Evolutionary conservation across 371 early-diverging fungal species (phyloP), one percentile per base, ranked within the genome.

Genomic region (Mucor circinelloides): DNA sequence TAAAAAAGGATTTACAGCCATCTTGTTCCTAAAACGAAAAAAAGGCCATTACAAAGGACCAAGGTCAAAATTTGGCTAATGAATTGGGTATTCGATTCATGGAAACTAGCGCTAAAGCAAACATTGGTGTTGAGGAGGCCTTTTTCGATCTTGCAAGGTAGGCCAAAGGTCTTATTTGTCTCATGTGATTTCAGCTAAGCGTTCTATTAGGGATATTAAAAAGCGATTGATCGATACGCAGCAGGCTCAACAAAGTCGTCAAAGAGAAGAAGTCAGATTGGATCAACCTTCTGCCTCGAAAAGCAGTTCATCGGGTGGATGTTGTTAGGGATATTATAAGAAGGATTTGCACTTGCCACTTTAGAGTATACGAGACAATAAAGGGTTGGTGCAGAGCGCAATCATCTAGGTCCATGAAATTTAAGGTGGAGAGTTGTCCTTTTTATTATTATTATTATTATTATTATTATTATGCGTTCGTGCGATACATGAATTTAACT

Each of bases 101-200:
- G 80, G 98, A 98, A 82, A 98, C 99, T 48, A 93, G 93, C 70
- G 99, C 99, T 64, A 99, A 99, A 85, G 93, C 96, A 74, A 95
- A 96, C 66, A 95, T 93, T 72, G 95, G 96, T 69, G 99, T 99
- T 38, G 99, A 99, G 76, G 96, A 95, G 76, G 98, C 98, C 57
- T 99, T 99, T 87, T 91, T 95, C 75, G 94, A 94, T 65, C 90
- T 99, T 76, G 98, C 99, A 28, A 91, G 93, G 94, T 94, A 86
- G 67, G 27, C 9, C 0, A 13, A 2, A 4, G 17, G 17, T 5
- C 17, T 15, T 40, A 17, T 2, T 40, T 17, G 40, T 17, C 17
- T 40, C 17, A 40, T 40, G n/a, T 3, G 17, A 40, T 12, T 40
- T 5, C 17, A 1, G 9, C 40, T 40, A 1, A 36, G 13, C 13